Conservation (phyloP, 2,329 filamentous ascomycete species). For the Hypoxylon sp. region DNA sequence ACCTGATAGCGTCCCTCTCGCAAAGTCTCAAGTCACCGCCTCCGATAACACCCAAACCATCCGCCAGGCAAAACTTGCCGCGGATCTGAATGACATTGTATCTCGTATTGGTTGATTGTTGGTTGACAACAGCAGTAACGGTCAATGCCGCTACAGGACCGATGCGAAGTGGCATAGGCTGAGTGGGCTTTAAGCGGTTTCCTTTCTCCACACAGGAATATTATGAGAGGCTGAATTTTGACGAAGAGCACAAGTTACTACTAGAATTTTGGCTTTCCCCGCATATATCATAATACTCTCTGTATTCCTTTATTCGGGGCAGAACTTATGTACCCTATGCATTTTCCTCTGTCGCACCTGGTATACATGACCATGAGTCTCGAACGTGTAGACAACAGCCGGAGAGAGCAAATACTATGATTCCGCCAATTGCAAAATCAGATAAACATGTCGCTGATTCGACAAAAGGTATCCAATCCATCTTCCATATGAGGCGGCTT, state of each 20-base stretch:
- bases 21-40: background rate
- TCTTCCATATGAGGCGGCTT: background rate
- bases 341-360: no score
- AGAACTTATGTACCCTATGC: no score
- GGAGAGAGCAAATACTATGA: background rate
- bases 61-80: background rate
- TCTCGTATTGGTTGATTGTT: background rate
- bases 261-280: background rate
- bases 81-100: background rate
- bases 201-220: background rate
- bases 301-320: no score
- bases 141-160: background rate
- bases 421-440: background rate
- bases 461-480: no score
- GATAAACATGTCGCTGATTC: background rate
- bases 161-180: background rate
- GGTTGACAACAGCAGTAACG: background rate
- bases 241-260: background rate
- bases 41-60: background rate
- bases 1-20: background rate
- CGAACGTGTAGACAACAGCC: no score
- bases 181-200: background rate
- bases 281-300: no score
- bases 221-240: background rate
- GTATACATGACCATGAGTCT: no score